Percentiles rank a stretch among this genome's conserved stretches.
phyloP scores from a whole-genome alignment of 495 filamentous ascomycete species.

The Penicillium cinerascens region DNA sequence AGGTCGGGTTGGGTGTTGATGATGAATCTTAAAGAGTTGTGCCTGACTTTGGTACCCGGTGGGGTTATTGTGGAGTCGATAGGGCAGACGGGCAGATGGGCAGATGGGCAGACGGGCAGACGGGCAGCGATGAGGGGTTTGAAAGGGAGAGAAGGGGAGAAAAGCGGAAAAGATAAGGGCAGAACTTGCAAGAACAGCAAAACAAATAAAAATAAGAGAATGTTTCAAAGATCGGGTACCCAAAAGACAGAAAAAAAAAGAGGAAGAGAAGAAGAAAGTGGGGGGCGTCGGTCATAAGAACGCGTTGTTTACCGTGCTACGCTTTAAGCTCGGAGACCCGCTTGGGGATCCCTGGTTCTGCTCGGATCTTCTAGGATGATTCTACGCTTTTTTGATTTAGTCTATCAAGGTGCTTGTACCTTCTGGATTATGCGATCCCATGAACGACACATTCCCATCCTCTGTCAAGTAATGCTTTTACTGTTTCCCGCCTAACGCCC shows the following conservation, averaged over 20 bases:
- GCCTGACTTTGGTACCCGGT: constrained; percentile 28
- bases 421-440: too few species aligned
- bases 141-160: constrained; percentile 3
- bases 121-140: constrained; percentile 19
- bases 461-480: constrained; percentile 1
- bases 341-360: constrained; percentile 13
- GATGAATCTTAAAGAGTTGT: constrained; percentile 16
- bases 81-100: background rate
- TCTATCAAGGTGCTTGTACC: too few species aligned
- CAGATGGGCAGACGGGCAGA: constrained; percentile 3
- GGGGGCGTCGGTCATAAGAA: constrained; percentile 9
- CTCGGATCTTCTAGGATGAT: background rate
- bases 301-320: background rate
- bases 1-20: constrained; percentile 9
- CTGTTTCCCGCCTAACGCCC: constrained; percentile 9
- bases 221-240: constrained; percentile 26
- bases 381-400: too few species aligned
- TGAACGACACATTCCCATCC: too few species aligned
- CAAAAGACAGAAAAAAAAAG: constrained; percentile 16
- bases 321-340: constrained; percentile 13
- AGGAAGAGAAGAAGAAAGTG: constrained; percentile 6
- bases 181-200: constrained; percentile 11
- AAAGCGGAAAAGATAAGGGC: background rate
- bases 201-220: constrained; percentile 14
- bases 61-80: constrained; percentile 19